These are phyloP conservation scores for Xanthoconium stramineum DNA, from an alignment of 768 basidiomycete species.

Conservation along the genomic window DNA sequence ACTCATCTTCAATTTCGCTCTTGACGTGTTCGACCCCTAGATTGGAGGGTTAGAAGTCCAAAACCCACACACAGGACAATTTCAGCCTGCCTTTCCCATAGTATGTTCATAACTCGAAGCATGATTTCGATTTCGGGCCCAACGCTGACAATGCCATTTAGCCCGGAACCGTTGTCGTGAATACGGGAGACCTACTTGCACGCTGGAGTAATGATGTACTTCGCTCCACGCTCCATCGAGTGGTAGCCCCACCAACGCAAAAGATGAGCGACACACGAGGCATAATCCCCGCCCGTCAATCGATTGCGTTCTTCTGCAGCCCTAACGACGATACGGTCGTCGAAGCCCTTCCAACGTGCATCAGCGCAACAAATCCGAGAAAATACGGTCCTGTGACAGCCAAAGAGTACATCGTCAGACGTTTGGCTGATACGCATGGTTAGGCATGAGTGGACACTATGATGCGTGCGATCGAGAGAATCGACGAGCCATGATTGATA, in stretches of 20 bases:
- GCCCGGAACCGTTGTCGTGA: constrained; percentile 81
- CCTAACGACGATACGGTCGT: constrained; percentile 70
- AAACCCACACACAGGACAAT: constrained; percentile 71
- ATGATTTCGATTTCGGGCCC: neutral
- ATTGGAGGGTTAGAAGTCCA: constrained; percentile 82
- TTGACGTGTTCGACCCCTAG: constrained; percentile 26
- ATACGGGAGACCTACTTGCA: constrained; percentile 75
- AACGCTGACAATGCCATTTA: constrained; percentile 28
- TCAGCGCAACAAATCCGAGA: constrained; percentile 40
- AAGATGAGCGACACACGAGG: constrained; percentile 46
- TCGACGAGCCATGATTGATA: too few relatives aligned
- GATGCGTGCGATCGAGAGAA: too few relatives aligned
- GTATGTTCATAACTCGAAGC: constrained; percentile 40
- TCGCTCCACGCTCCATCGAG: constrained; percentile 78
- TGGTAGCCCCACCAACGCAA: constrained; percentile 65
- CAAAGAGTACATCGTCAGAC: constrained; percentile 73
- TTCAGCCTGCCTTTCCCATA: constrained; percentile 71
- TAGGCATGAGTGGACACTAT: constrained; percentile 19
- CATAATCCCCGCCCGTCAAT: constrained; percentile 65
- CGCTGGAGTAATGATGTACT: constrained; percentile 84
- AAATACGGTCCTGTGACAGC: constrained; percentile 72
- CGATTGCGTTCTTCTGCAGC: constrained; percentile 86
- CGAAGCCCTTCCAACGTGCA: constrained; percentile 67
- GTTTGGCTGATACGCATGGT: constrained; percentile 57
- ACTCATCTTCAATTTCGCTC: neutral